Evolutionary conservation across 2,329 filamentous ascomycete genomes (phyloP), one percentile per base, ranked within the genome.

Genomic region (Alternaria triticina): DNA sequence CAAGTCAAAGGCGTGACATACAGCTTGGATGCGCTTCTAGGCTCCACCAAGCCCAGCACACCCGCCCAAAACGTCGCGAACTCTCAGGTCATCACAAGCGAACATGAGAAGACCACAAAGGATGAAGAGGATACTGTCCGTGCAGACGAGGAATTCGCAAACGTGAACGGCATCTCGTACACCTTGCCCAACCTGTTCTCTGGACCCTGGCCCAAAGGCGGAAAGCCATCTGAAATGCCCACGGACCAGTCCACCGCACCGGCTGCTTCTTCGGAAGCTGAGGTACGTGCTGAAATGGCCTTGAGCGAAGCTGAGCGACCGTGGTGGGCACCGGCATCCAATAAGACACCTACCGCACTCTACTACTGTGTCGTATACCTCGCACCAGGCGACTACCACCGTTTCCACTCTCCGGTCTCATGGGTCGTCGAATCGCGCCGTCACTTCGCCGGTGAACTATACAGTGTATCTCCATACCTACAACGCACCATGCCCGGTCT

Each of bases 1-100:
- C 96, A 99, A 82, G 95, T 99, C 68, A 99, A 99, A 82, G 96
- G 96, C 64, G 96, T 99, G 86, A 99, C 96, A 1, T 99, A 99
- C 82, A 97, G 91, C 70, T 87, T 99, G 58, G 96, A 99, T 77
- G 94, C 96, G 8, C 86, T 99, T 2, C 86, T 99, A 2, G 96
- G 96, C 55, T 80, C 80, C 52, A 69, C 68, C 33, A 71, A 72
- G 20, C 79, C 69, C 61, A 79, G 77, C 3, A 73, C 62, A 65
- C 89, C 87, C 68, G 84, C 85, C 65, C 73, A 66, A 33, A 70
- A 69, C 43, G 54, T 70, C 13, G 69, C 64, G 27, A 65, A 73
- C 66, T 67, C 70, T 6, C 66, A 75, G 43, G 57, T 70, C 13
- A 50, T 58, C 60, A 46, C 73, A 22, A 70, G 57, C 61, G 76